These are phyloP conservation scores for Coprinopsis sp. DNA, from an alignment of 768 basidiomycete species.

Conservation along the genomic window DNA sequence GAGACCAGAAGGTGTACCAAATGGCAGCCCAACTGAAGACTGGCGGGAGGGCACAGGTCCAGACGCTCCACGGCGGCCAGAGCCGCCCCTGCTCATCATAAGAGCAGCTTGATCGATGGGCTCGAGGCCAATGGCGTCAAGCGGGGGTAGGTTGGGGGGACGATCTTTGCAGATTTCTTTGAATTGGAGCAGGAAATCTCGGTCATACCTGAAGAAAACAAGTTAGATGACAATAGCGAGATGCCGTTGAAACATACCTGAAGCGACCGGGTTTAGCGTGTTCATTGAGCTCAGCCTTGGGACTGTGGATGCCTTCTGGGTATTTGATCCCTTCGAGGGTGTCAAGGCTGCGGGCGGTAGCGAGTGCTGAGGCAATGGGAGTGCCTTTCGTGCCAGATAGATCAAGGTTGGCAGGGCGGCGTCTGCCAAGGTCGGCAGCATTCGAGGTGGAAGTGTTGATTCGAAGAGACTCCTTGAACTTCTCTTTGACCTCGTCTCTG, in stretches of 20 bases:
- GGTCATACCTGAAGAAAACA: conserved; percentile 71
- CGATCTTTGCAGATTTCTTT: conserved; percentile 94
- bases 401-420: conserved; percentile 71
- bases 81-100: conserved; percentile 55
- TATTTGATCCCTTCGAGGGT: conserved; percentile 76
- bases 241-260: conserved; percentile 42
- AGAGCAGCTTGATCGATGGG: conserved; percentile 55
- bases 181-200: conserved; percentile 96
- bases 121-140: conserved; percentile 89
- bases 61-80: conserved; percentile 45
- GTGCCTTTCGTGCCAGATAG: conserved; percentile 50
- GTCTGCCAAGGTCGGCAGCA: conserved; percentile 33
- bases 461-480: conserved; percentile 52
- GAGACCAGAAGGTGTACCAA: conserved; percentile 34
- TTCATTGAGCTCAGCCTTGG: conserved; percentile 78
- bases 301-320: conserved; percentile 79
- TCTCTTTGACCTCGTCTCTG: conserved; percentile 37
- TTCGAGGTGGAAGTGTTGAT: conserved; percentile 56
- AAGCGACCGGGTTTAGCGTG: conserved; percentile 86
- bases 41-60: conserved; percentile 41
- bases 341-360: conserved; percentile 80
- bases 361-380: conserved; percentile 61
- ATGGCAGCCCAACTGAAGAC: conserved; percentile 40
- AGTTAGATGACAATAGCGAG: background rate
- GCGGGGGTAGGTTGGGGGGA: conserved; percentile 82